These are phyloP conservation scores for Plantago lanceolata DNA, from an alignment of 305 asterid genomes.

Conservation along the genomic window DNA sequence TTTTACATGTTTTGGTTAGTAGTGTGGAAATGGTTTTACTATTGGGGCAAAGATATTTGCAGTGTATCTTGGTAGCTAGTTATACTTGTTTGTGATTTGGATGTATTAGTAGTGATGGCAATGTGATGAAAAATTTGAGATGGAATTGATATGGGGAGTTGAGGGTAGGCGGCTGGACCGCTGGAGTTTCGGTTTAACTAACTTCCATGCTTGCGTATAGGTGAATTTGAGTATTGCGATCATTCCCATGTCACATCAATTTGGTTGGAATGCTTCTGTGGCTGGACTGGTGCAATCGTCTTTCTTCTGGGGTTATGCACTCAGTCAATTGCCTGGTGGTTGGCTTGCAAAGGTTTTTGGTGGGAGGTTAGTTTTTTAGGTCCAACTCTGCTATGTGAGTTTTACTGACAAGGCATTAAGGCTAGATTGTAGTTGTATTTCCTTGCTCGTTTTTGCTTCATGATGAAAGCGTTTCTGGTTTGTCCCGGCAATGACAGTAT, in stretches of 20 bases:
- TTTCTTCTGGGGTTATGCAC: conserved; percentile 99
- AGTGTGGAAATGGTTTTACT: neutral
- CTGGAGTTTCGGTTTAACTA: conserved; percentile 14
- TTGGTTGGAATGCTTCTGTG: conserved; percentile 88
- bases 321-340: conserved; percentile 98
- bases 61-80: too few relatives aligned
- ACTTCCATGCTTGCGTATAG: conserved; percentile 37
- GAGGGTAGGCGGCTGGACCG: conserved; percentile 13
- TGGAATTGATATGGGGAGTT: conserved; percentile 1
- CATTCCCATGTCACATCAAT: conserved; percentile 97
- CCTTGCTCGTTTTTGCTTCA: conserved; percentile 12
- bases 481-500: conserved; percentile 7
- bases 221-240: conserved; percentile 95
- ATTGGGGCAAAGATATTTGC: too few relatives aligned
- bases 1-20: conserved; percentile 1
- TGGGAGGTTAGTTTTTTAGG: conserved; percentile 72
- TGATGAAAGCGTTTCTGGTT: conserved; percentile 3
- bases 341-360: conserved; percentile 91
- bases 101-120: conserved; percentile 6
- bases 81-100: conserved; percentile 5
- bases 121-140: neutral
- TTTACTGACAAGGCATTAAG: conserved; percentile 7
- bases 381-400: conserved; percentile 5
- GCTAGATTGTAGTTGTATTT: conserved; percentile 14
- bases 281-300: conserved; percentile 99